Evolutionary conservation across 2,329 filamentous ascomycete genomes (phyloP), one percentile per base, ranked within the genome.

Genomic region (Orbilia brochopaga): DNA sequence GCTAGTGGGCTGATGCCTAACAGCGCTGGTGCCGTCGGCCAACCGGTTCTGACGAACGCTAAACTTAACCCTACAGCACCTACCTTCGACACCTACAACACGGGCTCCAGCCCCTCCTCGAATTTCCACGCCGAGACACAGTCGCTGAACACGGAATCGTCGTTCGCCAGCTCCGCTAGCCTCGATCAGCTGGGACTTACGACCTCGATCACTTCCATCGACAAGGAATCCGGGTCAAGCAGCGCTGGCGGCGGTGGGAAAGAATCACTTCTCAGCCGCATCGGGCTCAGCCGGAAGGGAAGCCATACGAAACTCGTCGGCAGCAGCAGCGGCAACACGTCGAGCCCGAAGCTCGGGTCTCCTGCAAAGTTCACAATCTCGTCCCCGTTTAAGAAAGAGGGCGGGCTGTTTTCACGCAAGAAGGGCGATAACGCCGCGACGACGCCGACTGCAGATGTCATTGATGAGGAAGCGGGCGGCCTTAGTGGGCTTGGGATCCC

Each of bases 1-100:
- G 13, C 54, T 21, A 42, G 52, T 37, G 35, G 50, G 11, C 37
- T 87, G n/a, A 21, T 17, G 13, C 32, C 57, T 7, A 27, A 15
- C 48, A 44, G 40, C 21, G 57, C 54, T 19, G 60, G 67, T 24
- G 60, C 55, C 2, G 50, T 72, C 79, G 81, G 80, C 58, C 78
- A 79, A 76, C 75, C 81, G 58, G 77, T 82, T 44, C 82, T 87
- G 80, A 76, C 86, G 52, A 72, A 72, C 40, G 54, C 60, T 13
- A 84, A 85, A 75, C 83, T 97, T 27, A 97, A 99, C 76, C 94
- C 94, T 6, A 86, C 90, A 5, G 94, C 93, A 0, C 92, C 92
- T 7, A 90, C 89, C 0, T 97, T 97, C 78, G 54, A 69, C 51
- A 44, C 42, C 23, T 35, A 64, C 40, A 59, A 60, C 17, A 40